A percentile compares a stretch with the other conserved stretches of the same genome.
These are phyloP conservation scores for Dioszegia crocea DNA, from an alignment of 768 basidiomycete species.

Conservation along the genomic window DNA sequence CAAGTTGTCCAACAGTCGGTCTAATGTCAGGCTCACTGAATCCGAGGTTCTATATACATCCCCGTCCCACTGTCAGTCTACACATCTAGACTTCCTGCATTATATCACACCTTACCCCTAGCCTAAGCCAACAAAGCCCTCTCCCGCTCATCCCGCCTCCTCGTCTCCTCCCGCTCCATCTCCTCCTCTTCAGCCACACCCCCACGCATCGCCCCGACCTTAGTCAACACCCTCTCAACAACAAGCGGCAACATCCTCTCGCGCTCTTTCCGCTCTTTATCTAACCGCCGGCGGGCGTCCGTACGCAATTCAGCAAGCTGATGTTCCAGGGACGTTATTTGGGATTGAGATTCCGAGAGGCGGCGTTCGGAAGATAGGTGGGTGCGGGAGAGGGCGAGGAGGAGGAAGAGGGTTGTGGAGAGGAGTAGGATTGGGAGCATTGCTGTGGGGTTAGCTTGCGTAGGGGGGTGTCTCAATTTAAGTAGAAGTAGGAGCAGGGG, in stretches of 20 bases:
- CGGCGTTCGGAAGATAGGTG: conserved; percentile 44
- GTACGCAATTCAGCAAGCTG: conserved; percentile 27
- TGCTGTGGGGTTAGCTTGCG: conserved; percentile 20
- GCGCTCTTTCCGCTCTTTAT: conserved; percentile 32
- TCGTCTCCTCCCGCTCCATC: conserved; percentile 9
- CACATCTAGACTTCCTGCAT: too few relatives aligned
- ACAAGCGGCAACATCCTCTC: conserved; percentile 41
- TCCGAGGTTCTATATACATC: too few relatives aligned
- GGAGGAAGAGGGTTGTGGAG: conserved; percentile 43
- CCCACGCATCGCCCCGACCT: conserved; percentile 29
- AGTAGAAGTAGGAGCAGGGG: too few relatives aligned
- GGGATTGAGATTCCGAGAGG: conserved; percentile 28
- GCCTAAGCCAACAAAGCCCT: conserved; percentile 4
- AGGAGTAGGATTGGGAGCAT: conserved; percentile 43
- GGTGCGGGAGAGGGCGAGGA: conserved; percentile 44
- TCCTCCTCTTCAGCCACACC: conserved; percentile 19
- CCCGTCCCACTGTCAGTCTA: too few relatives aligned
- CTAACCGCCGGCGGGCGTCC: conserved; percentile 17
- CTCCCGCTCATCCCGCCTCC: conserved; percentile 8
- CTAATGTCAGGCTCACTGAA: too few relatives aligned
- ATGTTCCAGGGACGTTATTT: conserved; percentile 41
- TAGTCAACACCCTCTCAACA: conserved; percentile 41
- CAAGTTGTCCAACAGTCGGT: too few relatives aligned
- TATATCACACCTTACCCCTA: too few relatives aligned
- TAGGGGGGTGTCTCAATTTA: too few relatives aligned